phyloP scores from a whole-genome alignment of 352 stramenopile genomes.

The Thraustochytrium striatum region DNA sequence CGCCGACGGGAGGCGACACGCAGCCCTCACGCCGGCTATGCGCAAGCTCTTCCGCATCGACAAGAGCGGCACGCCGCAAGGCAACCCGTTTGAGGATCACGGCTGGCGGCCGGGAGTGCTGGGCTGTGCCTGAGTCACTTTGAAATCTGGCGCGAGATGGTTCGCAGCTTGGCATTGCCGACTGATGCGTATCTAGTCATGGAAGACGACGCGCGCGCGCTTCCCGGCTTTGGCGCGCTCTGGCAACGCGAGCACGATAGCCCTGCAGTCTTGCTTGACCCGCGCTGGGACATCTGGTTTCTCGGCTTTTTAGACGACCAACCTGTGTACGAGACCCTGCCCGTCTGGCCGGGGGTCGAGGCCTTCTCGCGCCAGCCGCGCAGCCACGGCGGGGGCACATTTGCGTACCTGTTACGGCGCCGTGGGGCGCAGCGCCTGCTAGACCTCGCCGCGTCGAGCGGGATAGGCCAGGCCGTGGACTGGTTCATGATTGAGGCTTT shows the following conservation, averaged over 20 bases:
- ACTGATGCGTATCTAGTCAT: constrained; percentile 17
- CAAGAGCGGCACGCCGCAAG: neutral
- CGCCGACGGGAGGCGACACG: neutral
- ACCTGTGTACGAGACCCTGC: neutral
- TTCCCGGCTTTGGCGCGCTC: neutral
- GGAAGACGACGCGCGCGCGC: neutral
- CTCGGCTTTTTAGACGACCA: neutral
- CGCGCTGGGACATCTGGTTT: constrained; percentile 31
- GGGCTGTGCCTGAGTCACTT: constrained; percentile 33
- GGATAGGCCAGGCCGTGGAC: constrained; percentile 5
- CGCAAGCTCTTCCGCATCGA: neutral
- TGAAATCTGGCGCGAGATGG: neutral
- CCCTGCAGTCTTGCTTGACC: neutral
- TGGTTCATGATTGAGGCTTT: constrained; percentile 40
- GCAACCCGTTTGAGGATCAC: constrained; percentile 36
- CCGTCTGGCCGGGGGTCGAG: neutral
- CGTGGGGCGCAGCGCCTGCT: constrained; percentile 6
- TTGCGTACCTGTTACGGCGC: constrained; percentile 11
- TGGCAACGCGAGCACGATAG: neutral
- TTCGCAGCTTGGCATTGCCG: neutral
- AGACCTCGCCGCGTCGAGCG: neutral
- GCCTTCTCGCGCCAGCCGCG: neutral
- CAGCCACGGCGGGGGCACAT: constrained; percentile 9
- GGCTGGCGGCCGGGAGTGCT: constrained; percentile 7
- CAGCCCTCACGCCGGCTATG: neutral